These are phyloP conservation scores for Pseudevernia furfuracea DNA, from an alignment of 495 filamentous ascomycete genomes.

Conservation along the genomic window DNA sequence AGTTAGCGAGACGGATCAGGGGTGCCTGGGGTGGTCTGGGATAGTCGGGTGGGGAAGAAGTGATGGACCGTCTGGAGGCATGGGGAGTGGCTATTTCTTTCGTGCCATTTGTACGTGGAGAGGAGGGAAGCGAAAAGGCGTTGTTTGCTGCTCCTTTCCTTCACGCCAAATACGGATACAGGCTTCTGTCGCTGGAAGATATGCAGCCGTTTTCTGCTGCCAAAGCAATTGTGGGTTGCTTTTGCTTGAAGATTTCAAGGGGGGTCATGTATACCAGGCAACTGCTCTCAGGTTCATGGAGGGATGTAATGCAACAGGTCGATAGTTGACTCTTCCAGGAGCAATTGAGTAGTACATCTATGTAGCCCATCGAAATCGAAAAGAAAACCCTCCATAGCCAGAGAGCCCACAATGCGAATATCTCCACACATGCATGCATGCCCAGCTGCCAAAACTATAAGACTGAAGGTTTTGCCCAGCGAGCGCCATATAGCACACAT, in stretches of 20 bases:
- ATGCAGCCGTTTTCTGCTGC: neutral
- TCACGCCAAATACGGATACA: neutral
- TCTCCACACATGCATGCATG: neutral
- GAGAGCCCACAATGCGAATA: neutral
- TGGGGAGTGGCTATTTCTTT: neutral
- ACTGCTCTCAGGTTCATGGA: neutral
- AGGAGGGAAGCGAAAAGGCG: neutral
- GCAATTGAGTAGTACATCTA: neutral
- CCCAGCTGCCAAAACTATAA: neutral
- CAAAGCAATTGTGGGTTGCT: neutral
- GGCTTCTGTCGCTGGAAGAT: neutral
- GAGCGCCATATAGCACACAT: neutral
- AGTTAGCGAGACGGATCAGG: conserved; percentile 77
- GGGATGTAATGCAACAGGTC: neutral
- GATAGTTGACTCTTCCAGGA: neutral
- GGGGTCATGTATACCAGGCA: neutral
- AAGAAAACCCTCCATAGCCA: neutral
- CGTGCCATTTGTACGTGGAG: neutral
- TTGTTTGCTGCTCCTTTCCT: neutral
- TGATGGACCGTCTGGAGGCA: no score
- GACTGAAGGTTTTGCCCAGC: neutral
- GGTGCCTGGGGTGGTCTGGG: conserved; percentile 60
- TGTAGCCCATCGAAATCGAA: neutral
- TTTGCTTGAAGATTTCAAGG: neutral
- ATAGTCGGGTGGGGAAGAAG: conserved; percentile 25